Base-by-base conservation (phyloP, 2,329 filamentous ascomycete species). In the Eutypa lata region DNA sequence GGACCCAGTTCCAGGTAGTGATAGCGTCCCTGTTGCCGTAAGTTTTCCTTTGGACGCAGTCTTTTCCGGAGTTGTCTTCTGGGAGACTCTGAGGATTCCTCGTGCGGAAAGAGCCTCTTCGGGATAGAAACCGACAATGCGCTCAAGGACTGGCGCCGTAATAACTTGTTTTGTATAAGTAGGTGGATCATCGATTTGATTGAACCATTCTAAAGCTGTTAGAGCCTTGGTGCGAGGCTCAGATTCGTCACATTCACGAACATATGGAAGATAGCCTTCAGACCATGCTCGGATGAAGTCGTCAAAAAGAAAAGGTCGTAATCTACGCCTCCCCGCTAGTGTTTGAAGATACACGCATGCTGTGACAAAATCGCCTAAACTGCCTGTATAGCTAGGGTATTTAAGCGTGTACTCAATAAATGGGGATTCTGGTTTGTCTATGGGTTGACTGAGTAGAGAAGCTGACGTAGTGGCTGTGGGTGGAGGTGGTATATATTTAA, bases 241-340 rank as follows among this genome's bases (percentile, higher is more conserved):
- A 1, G 56, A 51, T 11, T 57, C 53, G 31, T 68, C 63, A 33
- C 62, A 68, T 26, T 61, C 52, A 45, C 45, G 51, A 14, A 68
- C 58, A 26, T 71, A 71, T 7, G 61, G 55, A 2, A 67, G 18
- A 43, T 70, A 71, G 16, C 59, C 64, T 46, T 68, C 61, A 7
- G 58, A 54, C 60, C 68, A 68, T 21, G 65, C 67, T 44, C 69
- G 61, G 37, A 71, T 66, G 40, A 70, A 71, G 42, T 71, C 69
- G 24, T 71, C 69, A 48, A 70, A 70, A 10, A 70, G 53, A 47
- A 53, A 66, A 43, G 61, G 63, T 44, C 57, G 67, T 53, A 63
- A 59, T 40, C 57, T 59, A 33, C 55, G 59, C 35, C 62, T 49
- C 35, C 66, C 22, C 21, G 22, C 21, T 24, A 45, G 56, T 11